Evolutionary conservation across 1,139 yeast genomes (phyloP).

Genomic region (Starmera stellimalicola): DNA sequence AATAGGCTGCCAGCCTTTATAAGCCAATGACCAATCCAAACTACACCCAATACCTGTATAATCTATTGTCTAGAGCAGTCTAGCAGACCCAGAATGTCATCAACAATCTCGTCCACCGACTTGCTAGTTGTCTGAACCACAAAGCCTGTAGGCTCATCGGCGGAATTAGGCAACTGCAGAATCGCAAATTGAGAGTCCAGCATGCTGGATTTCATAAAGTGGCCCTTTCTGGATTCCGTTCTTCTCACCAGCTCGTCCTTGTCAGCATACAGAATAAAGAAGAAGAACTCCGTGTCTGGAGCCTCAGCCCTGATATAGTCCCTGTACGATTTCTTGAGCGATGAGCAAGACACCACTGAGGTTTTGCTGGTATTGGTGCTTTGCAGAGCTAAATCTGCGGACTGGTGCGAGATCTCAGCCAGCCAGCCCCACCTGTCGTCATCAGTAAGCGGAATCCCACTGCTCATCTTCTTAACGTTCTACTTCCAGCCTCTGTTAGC

Average conservation of each 20-base stretch:
- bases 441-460: slow-evolving; percentile 73
- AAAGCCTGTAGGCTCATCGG: slow-evolving; percentile 22
- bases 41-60: too few relatives aligned
- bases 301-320: slow-evolving; percentile 35
- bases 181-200: slow-evolving; percentile 66
- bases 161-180: slow-evolving; percentile 57
- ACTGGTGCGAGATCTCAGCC: slow-evolving; percentile 33
- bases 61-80: too few relatives aligned
- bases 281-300: slow-evolving; percentile 37
- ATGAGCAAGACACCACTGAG: slow-evolving; percentile 73
- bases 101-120: slow-evolving; percentile 32
- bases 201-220: slow-evolving; percentile 84
- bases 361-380: slow-evolving; percentile 20
- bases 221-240: slow-evolving; percentile 54
- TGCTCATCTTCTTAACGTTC: slow-evolving; percentile 75
- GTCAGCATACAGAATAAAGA: slow-evolving; percentile 59
- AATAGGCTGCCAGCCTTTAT: too few relatives aligned
- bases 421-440: slow-evolving; percentile 94
- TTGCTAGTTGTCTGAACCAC: slow-evolving; percentile 26
- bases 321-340: slow-evolving; percentile 67
- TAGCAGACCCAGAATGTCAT: too few relatives aligned
- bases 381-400: slow-evolving; percentile 28
- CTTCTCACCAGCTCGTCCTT: slow-evolving; percentile 52
- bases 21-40: too few relatives aligned
- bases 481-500: slow-evolving; percentile 2